These are phyloP conservation scores for Moricandia moricandioides DNA, from an alignment of 345 rosid genomes.

Conservation along the genomic window DNA sequence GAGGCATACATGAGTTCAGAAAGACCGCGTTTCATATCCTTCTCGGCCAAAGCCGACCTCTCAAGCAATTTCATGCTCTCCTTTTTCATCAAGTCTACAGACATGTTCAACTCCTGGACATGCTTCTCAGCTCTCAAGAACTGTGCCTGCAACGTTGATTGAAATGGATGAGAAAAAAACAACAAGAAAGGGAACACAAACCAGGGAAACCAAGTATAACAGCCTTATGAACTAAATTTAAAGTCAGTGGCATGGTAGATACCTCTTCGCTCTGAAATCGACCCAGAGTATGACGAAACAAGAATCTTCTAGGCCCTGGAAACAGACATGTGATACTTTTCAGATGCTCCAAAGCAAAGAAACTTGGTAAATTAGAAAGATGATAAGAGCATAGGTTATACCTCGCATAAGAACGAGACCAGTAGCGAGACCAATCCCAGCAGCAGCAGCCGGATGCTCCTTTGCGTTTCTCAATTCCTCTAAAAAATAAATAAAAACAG, in stretches of 20 bases:
- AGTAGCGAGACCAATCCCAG: conserved; percentile 65
- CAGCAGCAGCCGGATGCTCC: conserved; percentile 68
- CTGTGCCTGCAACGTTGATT: conserved; percentile 53
- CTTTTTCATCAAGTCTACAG: conserved; percentile 82
- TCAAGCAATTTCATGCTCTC: conserved; percentile 84
- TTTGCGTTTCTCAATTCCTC: conserved; percentile 59
- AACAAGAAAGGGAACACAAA: not conserved
- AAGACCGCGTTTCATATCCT: conserved; percentile 74
- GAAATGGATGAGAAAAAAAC: conserved; percentile 15
- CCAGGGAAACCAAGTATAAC: not conserved
- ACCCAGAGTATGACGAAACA: conserved; percentile 75
- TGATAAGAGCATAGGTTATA: conserved; percentile 28
- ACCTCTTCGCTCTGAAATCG: conserved; percentile 93
- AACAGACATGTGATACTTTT: not conserved
- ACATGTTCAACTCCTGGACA: conserved; percentile 62
- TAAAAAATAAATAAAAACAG: conserved; percentile 30
- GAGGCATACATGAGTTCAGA: conserved; percentile 61
- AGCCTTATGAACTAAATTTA: not conserved
- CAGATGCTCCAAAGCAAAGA: not conserved
- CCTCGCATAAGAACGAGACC: conserved; percentile 73
- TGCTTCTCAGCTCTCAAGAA: conserved; percentile 77
- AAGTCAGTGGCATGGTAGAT: conserved; percentile 8
- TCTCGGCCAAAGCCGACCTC: conserved; percentile 85
- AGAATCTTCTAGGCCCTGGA: conserved; percentile 84
- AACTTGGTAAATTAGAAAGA: not conserved